Conservation (phyloP, 768 basidiomycete species). For the Tulasnella sp. region DNA sequence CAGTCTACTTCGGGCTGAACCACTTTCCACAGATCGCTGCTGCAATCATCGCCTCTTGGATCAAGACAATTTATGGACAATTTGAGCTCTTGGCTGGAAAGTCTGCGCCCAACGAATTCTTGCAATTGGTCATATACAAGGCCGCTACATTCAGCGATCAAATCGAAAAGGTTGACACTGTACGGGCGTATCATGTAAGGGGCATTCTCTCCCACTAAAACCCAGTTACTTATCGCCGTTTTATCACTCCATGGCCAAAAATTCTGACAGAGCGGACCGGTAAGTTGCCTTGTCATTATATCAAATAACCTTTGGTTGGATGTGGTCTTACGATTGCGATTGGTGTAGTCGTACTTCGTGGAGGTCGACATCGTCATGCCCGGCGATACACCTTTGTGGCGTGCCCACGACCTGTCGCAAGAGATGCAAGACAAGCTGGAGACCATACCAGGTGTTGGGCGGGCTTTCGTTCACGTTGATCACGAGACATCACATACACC, state of each 20-base stretch:
- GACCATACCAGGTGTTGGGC: conserved; percentile 75
- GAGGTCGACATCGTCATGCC: conserved; percentile 94
- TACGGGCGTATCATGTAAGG: conserved; percentile 82
- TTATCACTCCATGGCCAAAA: too few species aligned
- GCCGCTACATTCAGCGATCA: conserved; percentile 78
- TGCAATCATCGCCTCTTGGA: conserved; percentile 75
- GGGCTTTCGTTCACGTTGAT: conserved; percentile 93
- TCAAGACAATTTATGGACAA: conserved; percentile 61
- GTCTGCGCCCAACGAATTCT: conserved; percentile 82
- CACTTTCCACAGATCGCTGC: conserved; percentile 61
- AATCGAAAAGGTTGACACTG: conserved; percentile 82
- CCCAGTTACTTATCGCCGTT: too few species aligned
- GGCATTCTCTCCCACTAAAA: too few species aligned
- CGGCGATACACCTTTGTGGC: conserved; percentile 77
- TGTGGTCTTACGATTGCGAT: too few species aligned
- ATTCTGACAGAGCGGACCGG: too few species aligned
- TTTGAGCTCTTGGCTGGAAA: conserved; percentile 86
- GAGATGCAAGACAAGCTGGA: conserved; percentile 83
- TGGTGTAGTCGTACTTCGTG: conserved; percentile 52
- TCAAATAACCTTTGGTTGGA: too few species aligned
- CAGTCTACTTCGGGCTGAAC: too few species aligned
- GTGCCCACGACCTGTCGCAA: conserved; percentile 78
- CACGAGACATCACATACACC: conserved; percentile 80
- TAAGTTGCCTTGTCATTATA: too few species aligned
- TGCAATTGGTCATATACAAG: conserved; percentile 89